A percentile compares a stretch with the other conserved stretches of the same genome.
These are phyloP conservation scores for Epichloe bromicola DNA, from an alignment of 2,329 filamentous ascomycete genomes.

Conservation along the genomic window DNA sequence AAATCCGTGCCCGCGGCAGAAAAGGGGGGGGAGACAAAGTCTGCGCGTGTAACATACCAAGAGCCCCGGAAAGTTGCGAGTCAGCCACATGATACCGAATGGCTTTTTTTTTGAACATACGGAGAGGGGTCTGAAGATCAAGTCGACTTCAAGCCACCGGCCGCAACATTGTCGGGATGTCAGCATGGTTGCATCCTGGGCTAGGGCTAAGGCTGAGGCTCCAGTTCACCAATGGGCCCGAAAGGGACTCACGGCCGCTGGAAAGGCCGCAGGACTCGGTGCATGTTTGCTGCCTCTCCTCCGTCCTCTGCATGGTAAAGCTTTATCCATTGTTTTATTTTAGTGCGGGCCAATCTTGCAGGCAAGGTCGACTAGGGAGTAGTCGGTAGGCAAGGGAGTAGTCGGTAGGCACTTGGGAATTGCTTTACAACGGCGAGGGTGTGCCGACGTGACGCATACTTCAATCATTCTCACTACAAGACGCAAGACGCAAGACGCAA, in stretches of 20 bases:
- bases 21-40: neutral
- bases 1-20: neutral
- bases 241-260: neutral
- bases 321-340: too few relatives aligned
- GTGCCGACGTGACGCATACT: too few relatives aligned
- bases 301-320: too few relatives aligned
- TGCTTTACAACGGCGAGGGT: too few relatives aligned
- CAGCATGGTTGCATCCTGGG: neutral
- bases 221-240: neutral
- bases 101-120: neutral
- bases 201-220: neutral
- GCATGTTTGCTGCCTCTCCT: neutral
- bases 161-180: neutral
- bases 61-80: neutral
- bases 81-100: neutral
- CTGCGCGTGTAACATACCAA: neutral
- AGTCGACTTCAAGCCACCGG: neutral
- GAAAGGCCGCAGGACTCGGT: neutral
- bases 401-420: too few relatives aligned
- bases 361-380: too few relatives aligned
- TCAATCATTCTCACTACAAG: too few relatives aligned
- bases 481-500: too few relatives aligned
- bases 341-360: too few relatives aligned
- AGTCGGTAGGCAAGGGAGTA: too few relatives aligned
- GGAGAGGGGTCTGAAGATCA: neutral